Evolutionary conservation across 2,329 filamentous ascomycete species (phyloP), one percentile per base, ranked within the genome.

Genomic region (Cladosporium austrohemisphaericum): DNA sequence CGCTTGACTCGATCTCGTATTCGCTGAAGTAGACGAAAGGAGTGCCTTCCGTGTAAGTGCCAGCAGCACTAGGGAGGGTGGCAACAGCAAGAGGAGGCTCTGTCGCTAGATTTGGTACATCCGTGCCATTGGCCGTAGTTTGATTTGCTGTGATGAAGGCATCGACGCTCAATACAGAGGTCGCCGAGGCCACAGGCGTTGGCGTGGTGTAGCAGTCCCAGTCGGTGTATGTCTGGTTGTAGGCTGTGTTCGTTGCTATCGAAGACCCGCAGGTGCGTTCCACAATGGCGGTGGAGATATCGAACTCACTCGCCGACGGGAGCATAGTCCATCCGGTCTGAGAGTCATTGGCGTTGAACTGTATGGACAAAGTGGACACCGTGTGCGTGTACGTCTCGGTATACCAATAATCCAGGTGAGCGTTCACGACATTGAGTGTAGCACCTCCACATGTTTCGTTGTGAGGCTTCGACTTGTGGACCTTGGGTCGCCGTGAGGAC

Each of bases 1-100:
- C 49, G 29, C 61, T 60, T 22, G 51, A 64, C 41, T 69, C 66
- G n/a, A 74, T 61, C 50, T 73, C 69, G 51, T 73, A 74, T 4
- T 60, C 60, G 14, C 66, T 68, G 54, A 74, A 71, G 51, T 71
- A 68, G 5, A 73, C 65, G 37, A 72, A 70, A 1, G 71, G 68
- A 1, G 70, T 71, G 13, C 61, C 36, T 57, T 61, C 53, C 8
- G 57, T 50, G 41, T 56, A 58, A 9, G 56, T 59, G 8, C 52
- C 53, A 16, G 37, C 49, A 16, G 52, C 50, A 28, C 57, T 55
- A 7, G 52, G 38, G 13, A 65, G 46, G 2, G 60, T 64, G 18
- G 60, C 52, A 7, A 58, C 55, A 5, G 63, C 59, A 8, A 60
- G 57, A 3, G 62, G 55, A 8, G 64, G 65, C 5, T 58, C 55